Base-by-base conservation (phyloP, 352 stramenopile species). In the Phytopythium helicoides region DNA sequence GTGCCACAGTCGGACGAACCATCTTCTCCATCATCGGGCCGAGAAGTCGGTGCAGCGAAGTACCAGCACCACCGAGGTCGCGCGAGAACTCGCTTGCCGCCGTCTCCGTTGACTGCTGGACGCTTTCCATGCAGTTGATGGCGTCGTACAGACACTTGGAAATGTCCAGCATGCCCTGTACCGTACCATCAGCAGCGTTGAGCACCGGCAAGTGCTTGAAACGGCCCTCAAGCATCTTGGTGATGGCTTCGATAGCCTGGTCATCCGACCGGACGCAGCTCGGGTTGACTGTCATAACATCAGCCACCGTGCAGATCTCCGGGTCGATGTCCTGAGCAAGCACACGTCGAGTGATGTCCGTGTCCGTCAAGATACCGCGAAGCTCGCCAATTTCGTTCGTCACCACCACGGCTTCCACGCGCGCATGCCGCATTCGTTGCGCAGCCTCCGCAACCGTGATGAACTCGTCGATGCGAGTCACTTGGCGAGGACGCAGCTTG, bases 21-120 rank as follows among this genome's bases (percentile, higher is more conserved):
- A 96, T 96, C 50, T 92, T 89, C 55, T 94, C 83, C 76, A 94
- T 94, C 81, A 92, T 92, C 16, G 85, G 82, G 3, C 85, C 82
- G 1, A 96, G 62, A 33, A 92, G 39, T 9, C 81, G 72, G 34
- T 94, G 79, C 47, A 94, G 52, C 11, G 77, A 86, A 25, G 85
- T 88, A 15, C 70, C 73, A 6, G 68, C 76, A 6, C 45, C 45
- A 28, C 78, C 81, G 18, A 92, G 62, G 54, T 94, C 84, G 12
- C 82, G 76, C 18, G 80, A 92, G 42, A 94, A 90, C 50, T 96
- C 82, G 3, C 62, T 82, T 22, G 86, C 84, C 3, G 85, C 84
- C 1, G 73, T 71, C 55, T 93, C 84, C 0, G 83, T 93, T 19
- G 82, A 91, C 52, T 92, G 80, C 57, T 94, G 85, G n/a, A 92